Evolutionary conservation across 192 early-diverging fungal genomes (phyloP).

Genomic region (Funneliformis mosseae): DNA sequence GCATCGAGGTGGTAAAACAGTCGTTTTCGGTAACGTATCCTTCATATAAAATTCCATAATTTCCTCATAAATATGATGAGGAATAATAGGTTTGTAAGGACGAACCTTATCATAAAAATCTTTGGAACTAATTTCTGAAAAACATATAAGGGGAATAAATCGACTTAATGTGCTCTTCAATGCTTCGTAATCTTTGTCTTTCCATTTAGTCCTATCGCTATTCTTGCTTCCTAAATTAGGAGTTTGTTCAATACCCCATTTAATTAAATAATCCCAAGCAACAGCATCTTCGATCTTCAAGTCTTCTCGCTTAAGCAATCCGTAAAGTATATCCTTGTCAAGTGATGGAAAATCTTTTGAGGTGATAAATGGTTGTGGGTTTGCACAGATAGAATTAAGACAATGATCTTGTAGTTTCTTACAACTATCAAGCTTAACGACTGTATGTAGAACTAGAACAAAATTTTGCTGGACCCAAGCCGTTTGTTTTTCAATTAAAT

Average conservation of each 20-base stretch:
- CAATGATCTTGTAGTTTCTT: slow-evolving; percentile 16
- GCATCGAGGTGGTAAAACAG: neutral
- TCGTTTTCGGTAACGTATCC: neutral
- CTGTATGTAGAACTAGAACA: slow-evolving; percentile 11
- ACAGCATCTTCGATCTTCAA: neutral
- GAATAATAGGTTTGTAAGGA: slow-evolving; percentile 2
- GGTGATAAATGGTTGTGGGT: neutral
- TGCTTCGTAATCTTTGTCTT: neutral
- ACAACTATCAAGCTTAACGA: slow-evolving; percentile 2
- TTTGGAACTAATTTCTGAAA: neutral
- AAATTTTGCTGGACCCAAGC: slow-evolving; percentile 5
- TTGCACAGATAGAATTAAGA: slow-evolving; percentile 14
- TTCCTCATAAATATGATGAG: neutral
- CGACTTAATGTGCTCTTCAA: neutral
- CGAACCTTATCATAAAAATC: neutral
- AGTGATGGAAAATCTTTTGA: neutral
- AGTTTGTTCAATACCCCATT: slow-evolving; percentile 5
- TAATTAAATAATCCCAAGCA: slow-evolving; percentile 17
- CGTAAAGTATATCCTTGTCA: no score
- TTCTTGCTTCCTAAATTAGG: neutral
- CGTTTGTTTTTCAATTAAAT: slow-evolving; percentile 15
- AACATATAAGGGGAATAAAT: slow-evolving; percentile 10
- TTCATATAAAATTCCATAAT: neutral
- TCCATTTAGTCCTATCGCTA: slow-evolving; percentile 11
- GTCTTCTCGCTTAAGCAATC: no score